Percentiles rank a stretch among this genome's conserved stretches.
Conservation (phyloP, 2,329 filamentous ascomycete genomes). For the Colletotrichum sp. region DNA sequence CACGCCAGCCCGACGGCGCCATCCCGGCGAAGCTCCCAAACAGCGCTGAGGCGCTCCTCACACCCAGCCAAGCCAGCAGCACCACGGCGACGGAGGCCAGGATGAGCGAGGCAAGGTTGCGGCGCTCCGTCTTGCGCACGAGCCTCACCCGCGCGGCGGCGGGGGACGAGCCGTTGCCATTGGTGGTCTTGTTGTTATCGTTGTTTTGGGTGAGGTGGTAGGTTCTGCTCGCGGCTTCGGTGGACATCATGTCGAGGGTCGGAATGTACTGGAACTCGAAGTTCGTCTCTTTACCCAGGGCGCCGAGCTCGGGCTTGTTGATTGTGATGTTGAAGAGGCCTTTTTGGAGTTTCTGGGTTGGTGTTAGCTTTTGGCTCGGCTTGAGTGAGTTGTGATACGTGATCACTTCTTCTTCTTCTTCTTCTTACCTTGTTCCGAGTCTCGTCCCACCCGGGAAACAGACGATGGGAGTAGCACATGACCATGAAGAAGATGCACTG, state of each 20-base stretch:
- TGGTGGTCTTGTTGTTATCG: conserved; percentile 30
- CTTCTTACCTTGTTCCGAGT: conserved; percentile 32
- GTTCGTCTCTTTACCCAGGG: conserved; percentile 64
- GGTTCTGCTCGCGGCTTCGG: conserved; percentile 20
- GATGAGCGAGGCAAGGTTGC: conserved; percentile 47
- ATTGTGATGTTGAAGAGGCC: conserved; percentile 61
- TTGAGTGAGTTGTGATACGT: not conserved
- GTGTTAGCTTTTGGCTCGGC: not conserved
- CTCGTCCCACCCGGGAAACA: conserved; percentile 41
- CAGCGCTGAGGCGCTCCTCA: conserved; percentile 19
- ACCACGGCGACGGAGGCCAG: conserved; percentile 37
- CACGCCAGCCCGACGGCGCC: not conserved
- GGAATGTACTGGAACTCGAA: conserved; percentile 79
- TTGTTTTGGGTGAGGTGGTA: not conserved
- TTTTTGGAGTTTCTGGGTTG: conserved; percentile 29
- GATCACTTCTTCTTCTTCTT: not conserved
- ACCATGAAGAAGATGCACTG: conserved; percentile 72
- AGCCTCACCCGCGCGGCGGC: conserved; percentile 32
- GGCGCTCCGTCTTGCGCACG: conserved; percentile 35
- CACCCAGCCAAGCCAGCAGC: conserved; percentile 28
- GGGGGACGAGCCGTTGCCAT: conserved; percentile 27
- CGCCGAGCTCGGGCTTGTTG: conserved; percentile 62
- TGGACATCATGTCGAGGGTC: conserved; percentile 40
- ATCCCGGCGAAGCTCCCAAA: not conserved
- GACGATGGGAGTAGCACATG: conserved; percentile 50